These are phyloP conservation scores for Setomelanomma holmii DNA, from an alignment of 2,329 filamentous ascomycete species.

Conservation along the genomic window DNA sequence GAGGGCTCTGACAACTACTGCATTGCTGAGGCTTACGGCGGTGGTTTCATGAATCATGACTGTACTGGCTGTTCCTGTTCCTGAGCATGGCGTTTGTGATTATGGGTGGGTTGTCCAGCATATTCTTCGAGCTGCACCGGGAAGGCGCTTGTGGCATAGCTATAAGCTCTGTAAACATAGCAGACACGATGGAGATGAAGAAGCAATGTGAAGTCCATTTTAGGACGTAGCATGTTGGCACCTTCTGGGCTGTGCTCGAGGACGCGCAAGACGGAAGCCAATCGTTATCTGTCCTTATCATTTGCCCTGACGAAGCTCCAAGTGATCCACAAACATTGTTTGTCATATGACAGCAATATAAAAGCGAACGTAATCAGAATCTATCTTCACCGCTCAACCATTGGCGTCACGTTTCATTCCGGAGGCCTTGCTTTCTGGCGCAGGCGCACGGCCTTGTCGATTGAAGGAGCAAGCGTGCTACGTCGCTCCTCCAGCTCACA, in stretches of 20 bases:
- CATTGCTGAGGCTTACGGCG: background rate
- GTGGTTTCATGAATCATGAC: slow-evolving; percentile 1
- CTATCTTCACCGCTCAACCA: background rate
- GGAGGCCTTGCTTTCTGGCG: slow-evolving; percentile 4
- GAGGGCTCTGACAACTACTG: no score
- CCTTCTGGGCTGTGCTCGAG: background rate
- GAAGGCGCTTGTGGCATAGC: no score
- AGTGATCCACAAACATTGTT: slow-evolving; percentile 1
- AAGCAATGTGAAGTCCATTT: background rate
- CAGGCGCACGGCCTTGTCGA: slow-evolving; percentile 24
- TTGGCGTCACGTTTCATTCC: slow-evolving; percentile 20
- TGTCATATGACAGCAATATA: slow-evolving; percentile 3
- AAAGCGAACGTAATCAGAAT: background rate
- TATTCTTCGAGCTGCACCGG: no score
- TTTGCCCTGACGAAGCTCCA: background rate
- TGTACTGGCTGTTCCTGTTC: background rate
- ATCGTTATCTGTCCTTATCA: slow-evolving; percentile 36
- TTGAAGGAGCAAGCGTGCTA: slow-evolving; percentile 24
- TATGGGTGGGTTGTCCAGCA: background rate
- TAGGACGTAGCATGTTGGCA: no score
- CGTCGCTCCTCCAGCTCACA: slow-evolving; percentile 27
- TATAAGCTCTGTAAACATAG: no score
- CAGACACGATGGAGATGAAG: background rate
- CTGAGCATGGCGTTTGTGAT: background rate
- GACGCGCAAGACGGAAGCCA: background rate